These are phyloP conservation scores for Aureobasidium musti DNA, from an alignment of 2,329 filamentous ascomycete genomes.

Conservation along the genomic window DNA sequence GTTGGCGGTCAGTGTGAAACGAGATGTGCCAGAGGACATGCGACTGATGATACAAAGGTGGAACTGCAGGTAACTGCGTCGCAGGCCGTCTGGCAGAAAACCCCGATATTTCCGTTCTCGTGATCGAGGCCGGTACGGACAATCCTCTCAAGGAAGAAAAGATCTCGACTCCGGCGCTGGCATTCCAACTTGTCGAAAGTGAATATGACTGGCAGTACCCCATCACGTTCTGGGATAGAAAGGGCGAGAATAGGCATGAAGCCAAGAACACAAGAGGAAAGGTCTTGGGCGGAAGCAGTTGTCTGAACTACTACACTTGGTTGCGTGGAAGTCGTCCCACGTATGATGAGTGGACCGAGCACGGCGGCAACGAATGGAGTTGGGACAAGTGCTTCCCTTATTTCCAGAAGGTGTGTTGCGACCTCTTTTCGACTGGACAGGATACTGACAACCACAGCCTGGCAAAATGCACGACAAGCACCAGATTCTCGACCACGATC, in stretches of 20 bases:
- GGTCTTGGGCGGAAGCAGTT: conserved; percentile 60
- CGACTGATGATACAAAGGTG: conserved; percentile 15
- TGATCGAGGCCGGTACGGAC: conserved; percentile 28
- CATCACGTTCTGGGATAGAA: conserved; percentile 60
- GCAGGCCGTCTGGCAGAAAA: conserved; percentile 32
- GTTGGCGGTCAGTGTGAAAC: not conserved
- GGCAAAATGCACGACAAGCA: conserved; percentile 60
- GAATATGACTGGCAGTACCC: conserved; percentile 64
- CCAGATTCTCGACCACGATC: not conserved
- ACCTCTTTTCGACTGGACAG: not conserved
- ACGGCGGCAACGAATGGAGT: conserved; percentile 55
- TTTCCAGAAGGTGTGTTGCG: conserved; percentile 51
- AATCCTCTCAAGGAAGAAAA: conserved; percentile 55
- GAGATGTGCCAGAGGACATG: too few species aligned
- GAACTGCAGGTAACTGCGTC: conserved; percentile 31
- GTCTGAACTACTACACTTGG: conserved; percentile 66
- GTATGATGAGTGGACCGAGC: conserved; percentile 55
- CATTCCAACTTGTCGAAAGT: conserved; percentile 57
- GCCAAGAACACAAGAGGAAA: conserved; percentile 65
- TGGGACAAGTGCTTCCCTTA: conserved; percentile 57
- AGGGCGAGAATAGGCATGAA: conserved; percentile 62
- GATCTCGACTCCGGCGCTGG: conserved; percentile 56
- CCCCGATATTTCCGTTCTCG: conserved; percentile 29
- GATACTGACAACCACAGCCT: conserved; percentile 6
- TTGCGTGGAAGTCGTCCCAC: conserved; percentile 59